phyloP scores from a whole-genome alignment of 2,329 filamentous ascomycete species.

The Truncatella angustata region DNA sequence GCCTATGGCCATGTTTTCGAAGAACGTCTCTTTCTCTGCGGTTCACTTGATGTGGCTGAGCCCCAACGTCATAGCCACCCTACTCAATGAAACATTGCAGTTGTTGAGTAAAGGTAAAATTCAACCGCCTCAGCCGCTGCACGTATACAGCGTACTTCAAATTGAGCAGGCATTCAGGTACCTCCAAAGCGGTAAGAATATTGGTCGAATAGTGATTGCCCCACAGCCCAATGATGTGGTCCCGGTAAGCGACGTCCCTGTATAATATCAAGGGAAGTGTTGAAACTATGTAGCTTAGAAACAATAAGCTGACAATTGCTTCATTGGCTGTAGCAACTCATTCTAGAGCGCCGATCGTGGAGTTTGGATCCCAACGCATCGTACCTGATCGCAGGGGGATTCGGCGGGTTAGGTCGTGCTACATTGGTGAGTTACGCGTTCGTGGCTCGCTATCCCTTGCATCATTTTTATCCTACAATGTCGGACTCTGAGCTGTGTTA shows the following conservation, averaged over 20 bases:
- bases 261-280: conserved; percentile 12
- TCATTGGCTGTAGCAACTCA: too few species aligned
- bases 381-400: conserved; percentile 26
- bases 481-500: too few species aligned
- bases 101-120: background rate
- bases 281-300: too few species aligned
- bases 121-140: background rate
- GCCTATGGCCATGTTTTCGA: conserved; percentile 43
- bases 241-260: background rate
- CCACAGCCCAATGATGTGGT: conserved; percentile 1
- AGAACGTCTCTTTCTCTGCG: conserved; percentile 29
- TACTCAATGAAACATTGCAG: background rate
- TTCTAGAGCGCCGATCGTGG: too few species aligned
- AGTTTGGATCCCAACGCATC: too few species aligned
- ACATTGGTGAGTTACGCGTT: too few species aligned
- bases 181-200: conserved; percentile 31
- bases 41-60: background rate
- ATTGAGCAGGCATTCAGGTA: conserved; percentile 16
- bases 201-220: conserved; percentile 30
- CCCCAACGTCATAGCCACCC: background rate
- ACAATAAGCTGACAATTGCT: too few species aligned
- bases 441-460: too few species aligned
- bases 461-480: too few species aligned
- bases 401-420: conserved; percentile 24
- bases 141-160: background rate